Conservation (phyloP, 2,329 filamentous ascomycete genomes). For the Venturia pyrina region DNA sequence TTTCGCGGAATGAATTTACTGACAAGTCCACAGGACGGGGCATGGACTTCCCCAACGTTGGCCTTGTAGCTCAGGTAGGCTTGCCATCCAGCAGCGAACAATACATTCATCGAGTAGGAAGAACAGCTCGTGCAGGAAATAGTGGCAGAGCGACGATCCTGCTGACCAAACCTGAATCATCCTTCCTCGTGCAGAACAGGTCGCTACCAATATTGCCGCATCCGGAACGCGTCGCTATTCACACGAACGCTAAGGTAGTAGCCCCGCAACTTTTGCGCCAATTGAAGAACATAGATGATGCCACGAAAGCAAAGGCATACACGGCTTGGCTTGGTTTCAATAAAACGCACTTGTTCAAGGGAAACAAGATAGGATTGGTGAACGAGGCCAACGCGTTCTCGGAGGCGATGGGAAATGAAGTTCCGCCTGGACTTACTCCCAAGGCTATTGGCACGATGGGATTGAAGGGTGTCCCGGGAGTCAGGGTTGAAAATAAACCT, state of each 20-base stretch:
- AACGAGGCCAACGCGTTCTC: constrained; percentile 35
- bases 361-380: constrained; percentile 30
- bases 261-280: constrained; percentile 21
- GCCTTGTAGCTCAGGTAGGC: constrained; percentile 87
- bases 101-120: constrained; percentile 91
- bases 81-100: constrained; percentile 94
- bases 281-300: constrained; percentile 29
- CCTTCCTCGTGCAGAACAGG: constrained; percentile 40
- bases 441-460: constrained; percentile 38
- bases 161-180: constrained; percentile 41
- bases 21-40: constrained; percentile 43
- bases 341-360: constrained; percentile 34
- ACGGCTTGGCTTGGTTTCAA: constrained; percentile 39
- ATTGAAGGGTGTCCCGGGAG: constrained; percentile 33
- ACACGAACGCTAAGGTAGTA: background rate
- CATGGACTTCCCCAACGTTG: constrained; percentile 89
- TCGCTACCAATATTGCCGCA: constrained; percentile 42
- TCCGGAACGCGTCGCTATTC: constrained; percentile 26
- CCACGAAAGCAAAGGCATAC: constrained; percentile 34
- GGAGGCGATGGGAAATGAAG: constrained; percentile 32
- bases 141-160: constrained; percentile 46
- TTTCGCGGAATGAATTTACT: constrained; percentile 21
- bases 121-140: constrained; percentile 56
- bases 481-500: constrained; percentile 17
- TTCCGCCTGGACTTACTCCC: constrained; percentile 36